phyloP scores from a whole-genome alignment of 2,329 filamentous ascomycete genomes.

The Paraphaeosphaeria minitans region DNA sequence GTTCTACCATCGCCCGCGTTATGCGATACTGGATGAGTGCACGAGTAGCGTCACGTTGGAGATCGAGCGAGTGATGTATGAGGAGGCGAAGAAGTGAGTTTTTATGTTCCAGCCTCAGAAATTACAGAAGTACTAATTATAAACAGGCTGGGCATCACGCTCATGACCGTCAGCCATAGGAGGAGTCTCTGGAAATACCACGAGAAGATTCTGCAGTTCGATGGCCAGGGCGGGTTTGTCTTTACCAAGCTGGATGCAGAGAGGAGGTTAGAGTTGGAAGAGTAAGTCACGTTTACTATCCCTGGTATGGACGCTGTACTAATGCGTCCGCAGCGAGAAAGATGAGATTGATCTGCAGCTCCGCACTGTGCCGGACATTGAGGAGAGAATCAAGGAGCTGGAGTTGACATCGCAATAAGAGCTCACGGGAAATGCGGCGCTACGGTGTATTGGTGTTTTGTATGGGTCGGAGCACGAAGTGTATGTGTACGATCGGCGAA shows the following conservation, averaged over 20 bases:
- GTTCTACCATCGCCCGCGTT: constrained; percentile 91
- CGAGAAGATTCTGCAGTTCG: constrained; percentile 91
- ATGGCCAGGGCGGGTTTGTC: constrained; percentile 88
- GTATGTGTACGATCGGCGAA: neutral
- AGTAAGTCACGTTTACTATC: constrained; percentile 55
- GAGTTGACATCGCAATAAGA: constrained; percentile 42
- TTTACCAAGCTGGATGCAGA: constrained; percentile 92
- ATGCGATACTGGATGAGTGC: constrained; percentile 96
- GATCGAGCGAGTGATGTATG: constrained; percentile 95
- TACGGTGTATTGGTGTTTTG: neutral
- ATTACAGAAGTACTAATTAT: neutral
- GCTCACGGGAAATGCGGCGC: neutral
- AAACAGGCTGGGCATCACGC: constrained; percentile 74
- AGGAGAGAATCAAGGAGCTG: constrained; percentile 83
- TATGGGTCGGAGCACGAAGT: neutral
- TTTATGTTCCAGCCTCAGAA: neutral
- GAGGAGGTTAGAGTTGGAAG: constrained; percentile 80
- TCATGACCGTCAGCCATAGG: constrained; percentile 95
- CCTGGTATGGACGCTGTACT: constrained; percentile 9
- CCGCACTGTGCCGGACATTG: constrained; percentile 83
- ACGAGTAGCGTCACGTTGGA: constrained; percentile 94
- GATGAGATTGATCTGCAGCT: constrained; percentile 89
- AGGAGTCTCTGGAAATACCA: constrained; percentile 97
- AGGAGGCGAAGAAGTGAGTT: constrained; percentile 74
- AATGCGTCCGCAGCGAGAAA: constrained; percentile 66